phyloP scores from a whole-genome alignment of 306 rosid species.

The Pterocarpus santalinus region DNA sequence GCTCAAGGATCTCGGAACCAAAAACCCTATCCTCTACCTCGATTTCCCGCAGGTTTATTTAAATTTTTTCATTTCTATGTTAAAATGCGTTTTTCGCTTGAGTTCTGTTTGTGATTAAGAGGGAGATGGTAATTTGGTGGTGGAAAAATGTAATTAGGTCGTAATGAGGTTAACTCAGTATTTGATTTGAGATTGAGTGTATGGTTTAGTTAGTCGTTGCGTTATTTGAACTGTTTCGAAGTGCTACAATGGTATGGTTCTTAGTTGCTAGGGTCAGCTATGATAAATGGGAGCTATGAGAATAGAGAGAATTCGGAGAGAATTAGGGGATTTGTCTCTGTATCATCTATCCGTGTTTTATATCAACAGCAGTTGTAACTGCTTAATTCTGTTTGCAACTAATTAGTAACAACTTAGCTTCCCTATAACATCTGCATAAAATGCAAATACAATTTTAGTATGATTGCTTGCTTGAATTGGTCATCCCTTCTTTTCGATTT shows the following conservation, averaged over 20 bases:
- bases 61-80: not conserved
- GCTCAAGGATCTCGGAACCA: constrained; percentile 83
- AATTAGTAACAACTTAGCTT: not conserved
- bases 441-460: not conserved
- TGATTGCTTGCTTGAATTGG: not conserved
- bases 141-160: not conserved
- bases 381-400: not conserved
- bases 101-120: not conserved
- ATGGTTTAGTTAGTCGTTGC: not conserved
- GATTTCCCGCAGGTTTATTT: constrained; percentile 79
- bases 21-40: constrained; percentile 87
- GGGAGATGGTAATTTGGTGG: not conserved
- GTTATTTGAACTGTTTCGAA: not conserved
- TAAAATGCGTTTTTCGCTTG: not conserved
- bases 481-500: too few species aligned
- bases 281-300: not conserved
- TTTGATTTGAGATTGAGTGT: not conserved
- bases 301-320: not conserved
- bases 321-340: not conserved
- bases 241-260: not conserved
- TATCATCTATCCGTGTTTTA: not conserved
- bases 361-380: not conserved
- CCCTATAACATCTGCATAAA: not conserved
- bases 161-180: not conserved
- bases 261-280: not conserved